These are phyloP conservation scores for Elasticomyces elasticus DNA, from an alignment of 495 filamentous ascomycete genomes.

Conservation along the genomic window DNA sequence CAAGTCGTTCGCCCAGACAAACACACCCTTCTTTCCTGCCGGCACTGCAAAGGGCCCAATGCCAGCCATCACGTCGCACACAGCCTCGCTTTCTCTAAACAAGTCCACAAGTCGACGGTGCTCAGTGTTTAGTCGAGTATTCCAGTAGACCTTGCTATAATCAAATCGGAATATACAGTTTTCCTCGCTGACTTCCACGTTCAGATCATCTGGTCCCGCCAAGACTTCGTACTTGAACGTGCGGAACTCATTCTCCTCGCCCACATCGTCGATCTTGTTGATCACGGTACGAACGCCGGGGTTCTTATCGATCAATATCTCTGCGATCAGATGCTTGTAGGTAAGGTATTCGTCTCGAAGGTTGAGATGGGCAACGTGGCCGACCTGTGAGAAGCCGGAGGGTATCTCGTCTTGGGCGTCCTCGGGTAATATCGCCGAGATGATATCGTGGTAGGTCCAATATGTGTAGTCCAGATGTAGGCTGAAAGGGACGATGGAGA, in stretches of 20 bases:
- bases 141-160: slow-evolving; percentile 94
- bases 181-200: slow-evolving; percentile 61
- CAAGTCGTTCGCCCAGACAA: slow-evolving; percentile 94
- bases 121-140: slow-evolving; percentile 77
- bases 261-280: slow-evolving; percentile 87
- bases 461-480: slow-evolving; percentile 70
- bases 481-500: slow-evolving; percentile 62
- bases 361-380: slow-evolving; percentile 89
- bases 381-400: slow-evolving; percentile 73
- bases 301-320: slow-evolving; percentile 84
- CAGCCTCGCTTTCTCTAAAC: slow-evolving; percentile 75
- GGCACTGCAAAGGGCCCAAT: slow-evolving; percentile 93
- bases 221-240: slow-evolving; percentile 94
- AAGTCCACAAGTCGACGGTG: slow-evolving; percentile 68
- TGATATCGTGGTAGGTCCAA: slow-evolving; percentile 80
- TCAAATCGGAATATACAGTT: slow-evolving; percentile 59
- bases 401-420: slow-evolving; percentile 65
- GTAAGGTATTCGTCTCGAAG: slow-evolving; percentile 68
- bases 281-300: slow-evolving; percentile 72
- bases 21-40: slow-evolving; percentile 78
- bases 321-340: slow-evolving; percentile 73
- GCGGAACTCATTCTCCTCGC: slow-evolving; percentile 71
- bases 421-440: slow-evolving; percentile 63
- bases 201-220: slow-evolving; percentile 64
- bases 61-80: slow-evolving; percentile 96